These are phyloP conservation scores for Dactylonectria macrodidyma DNA, from an alignment of 2,329 filamentous ascomycete species.

Conservation along the genomic window DNA sequence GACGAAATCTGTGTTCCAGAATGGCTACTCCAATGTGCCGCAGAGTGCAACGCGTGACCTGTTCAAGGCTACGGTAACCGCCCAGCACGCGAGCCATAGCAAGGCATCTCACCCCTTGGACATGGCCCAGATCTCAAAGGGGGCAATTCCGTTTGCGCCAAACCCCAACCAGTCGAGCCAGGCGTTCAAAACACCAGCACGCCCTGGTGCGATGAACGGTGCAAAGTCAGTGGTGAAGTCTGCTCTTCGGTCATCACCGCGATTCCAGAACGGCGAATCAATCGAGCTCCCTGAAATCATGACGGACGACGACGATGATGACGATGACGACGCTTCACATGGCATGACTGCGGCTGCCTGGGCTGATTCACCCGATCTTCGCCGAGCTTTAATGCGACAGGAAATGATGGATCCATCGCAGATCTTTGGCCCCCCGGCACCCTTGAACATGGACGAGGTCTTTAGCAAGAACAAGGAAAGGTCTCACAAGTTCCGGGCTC, in stretches of 20 bases:
- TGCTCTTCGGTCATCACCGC: constrained; percentile 79
- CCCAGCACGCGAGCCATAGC: constrained; percentile 76
- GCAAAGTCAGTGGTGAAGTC: constrained; percentile 73
- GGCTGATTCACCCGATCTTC: constrained; percentile 90
- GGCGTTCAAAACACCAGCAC: constrained; percentile 80
- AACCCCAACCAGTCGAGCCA: constrained; percentile 69
- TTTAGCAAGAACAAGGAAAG: constrained; percentile 91
- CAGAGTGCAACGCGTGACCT: constrained; percentile 68
- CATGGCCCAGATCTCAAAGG: constrained; percentile 89
- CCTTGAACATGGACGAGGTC: constrained; percentile 95
- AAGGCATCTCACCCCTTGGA: constrained; percentile 81
- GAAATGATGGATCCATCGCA: constrained; percentile 87
- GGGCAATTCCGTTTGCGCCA: constrained; percentile 90
- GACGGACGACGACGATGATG: constrained; percentile 93
- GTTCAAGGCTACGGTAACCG: constrained; percentile 77
- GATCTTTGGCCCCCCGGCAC: constrained; percentile 91
- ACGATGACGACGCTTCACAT: constrained; percentile 75
- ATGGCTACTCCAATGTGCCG: constrained; percentile 73
- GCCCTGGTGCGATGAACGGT: constrained; percentile 60
- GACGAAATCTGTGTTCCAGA: constrained; percentile 72
- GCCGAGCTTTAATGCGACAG: constrained; percentile 82
- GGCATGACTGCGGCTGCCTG: constrained; percentile 76
- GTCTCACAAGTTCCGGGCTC: constrained; percentile 88
- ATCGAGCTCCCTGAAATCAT: constrained; percentile 96
- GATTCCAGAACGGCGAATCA: constrained; percentile 89